Evolutionary conservation across 1,284 basidiomycete species (phyloP).

Genomic region (Rhodotorula sp.): DNA sequence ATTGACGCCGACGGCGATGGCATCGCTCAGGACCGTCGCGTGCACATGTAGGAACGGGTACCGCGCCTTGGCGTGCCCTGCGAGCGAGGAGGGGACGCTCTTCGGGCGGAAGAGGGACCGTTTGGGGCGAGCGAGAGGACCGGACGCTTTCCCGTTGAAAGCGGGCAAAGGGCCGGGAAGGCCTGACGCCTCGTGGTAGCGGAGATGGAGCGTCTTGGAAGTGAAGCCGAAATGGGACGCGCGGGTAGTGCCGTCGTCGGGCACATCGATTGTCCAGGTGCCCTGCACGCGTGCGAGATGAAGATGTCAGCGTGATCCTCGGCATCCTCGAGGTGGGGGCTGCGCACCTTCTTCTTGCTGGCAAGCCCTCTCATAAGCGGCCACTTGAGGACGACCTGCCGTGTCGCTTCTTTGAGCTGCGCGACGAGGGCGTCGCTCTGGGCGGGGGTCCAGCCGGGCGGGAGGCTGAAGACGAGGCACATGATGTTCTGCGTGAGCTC

Average conservation of each 20-base stretch:
- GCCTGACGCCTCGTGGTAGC: neutral
- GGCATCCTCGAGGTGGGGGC: too few species aligned
- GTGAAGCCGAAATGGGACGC: neutral
- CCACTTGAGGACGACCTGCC: slow-evolving; percentile 2
- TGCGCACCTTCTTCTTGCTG: neutral
- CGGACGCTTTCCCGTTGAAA: neutral
- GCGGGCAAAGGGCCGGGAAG: neutral
- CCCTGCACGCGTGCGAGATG: neutral
- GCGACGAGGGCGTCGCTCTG: neutral
- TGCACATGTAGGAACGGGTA: slow-evolving; percentile 2
- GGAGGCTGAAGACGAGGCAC: neutral
- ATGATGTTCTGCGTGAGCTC: neutral
- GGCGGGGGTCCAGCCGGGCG: too few species aligned
- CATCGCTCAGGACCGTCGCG: neutral
- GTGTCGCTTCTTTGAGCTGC: neutral
- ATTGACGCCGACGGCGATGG: slow-evolving; percentile 4
- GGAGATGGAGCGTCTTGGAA: neutral
- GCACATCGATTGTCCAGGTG: neutral
- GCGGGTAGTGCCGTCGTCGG: neutral
- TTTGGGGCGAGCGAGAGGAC: neutral
- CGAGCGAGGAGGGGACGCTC: neutral
- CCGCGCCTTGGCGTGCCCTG: neutral
- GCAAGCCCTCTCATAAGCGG: neutral
- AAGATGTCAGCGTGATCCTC: neutral
- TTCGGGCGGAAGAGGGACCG: neutral